phyloP scores from a whole-genome alignment of 345 rosid species.

The Pseudoturritis turrita region DNA sequence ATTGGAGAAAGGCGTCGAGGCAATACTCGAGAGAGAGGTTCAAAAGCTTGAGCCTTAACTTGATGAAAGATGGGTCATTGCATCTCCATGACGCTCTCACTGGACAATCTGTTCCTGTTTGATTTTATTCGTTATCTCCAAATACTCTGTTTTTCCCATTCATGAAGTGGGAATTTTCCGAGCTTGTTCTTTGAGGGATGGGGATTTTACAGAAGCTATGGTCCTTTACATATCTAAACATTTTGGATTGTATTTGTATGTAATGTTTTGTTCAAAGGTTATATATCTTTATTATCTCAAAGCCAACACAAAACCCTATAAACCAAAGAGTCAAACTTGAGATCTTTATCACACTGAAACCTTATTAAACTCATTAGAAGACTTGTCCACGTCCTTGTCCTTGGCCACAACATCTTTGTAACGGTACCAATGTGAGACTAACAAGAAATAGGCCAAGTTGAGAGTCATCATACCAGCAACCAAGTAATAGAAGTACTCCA shows the following conservation, averaged over 20 bases:
- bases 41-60: slow-evolving; percentile 87
- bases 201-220: slow-evolving; percentile 15
- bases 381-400: slow-evolving; percentile 14
- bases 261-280: slow-evolving; percentile 19
- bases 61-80: slow-evolving; percentile 96
- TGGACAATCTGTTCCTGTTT: slow-evolving; percentile 72
- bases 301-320: slow-evolving; percentile 11
- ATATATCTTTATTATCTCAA: slow-evolving; percentile 6
- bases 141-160: neutral
- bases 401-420: slow-evolving; percentile 33
- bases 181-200: neutral
- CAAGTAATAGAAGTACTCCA: slow-evolving; percentile 34
- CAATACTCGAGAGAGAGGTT: slow-evolving; percentile 97
- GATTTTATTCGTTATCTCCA: slow-evolving; percentile 18
- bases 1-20: slow-evolving; percentile 98
- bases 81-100: slow-evolving; percentile 85
- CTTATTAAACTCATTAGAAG: slow-evolving; percentile 20
- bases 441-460: slow-evolving; percentile 33
- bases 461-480: slow-evolving; percentile 33
- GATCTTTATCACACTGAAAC: slow-evolving; percentile 11
- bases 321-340: slow-evolving; percentile 1
- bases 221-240: neutral
- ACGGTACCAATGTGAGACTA: slow-evolving; percentile 38
- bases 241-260: slow-evolving; percentile 12
- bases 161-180: neutral